Conservation (phyloP, 371 early-diverging fungal genomes). For the Racocetra persica region DNA sequence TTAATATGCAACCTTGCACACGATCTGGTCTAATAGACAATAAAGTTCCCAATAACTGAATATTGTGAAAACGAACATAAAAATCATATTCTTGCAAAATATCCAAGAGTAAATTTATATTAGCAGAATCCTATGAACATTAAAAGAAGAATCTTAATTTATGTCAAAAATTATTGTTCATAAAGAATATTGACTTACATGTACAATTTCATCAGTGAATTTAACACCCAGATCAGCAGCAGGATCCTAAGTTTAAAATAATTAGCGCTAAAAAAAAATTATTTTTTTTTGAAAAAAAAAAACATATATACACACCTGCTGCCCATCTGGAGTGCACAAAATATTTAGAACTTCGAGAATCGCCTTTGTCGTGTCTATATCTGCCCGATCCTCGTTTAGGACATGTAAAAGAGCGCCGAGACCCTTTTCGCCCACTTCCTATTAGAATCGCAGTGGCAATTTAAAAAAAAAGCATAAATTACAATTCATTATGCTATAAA, state of each 20-base stretch:
- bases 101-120: constrained; percentile 83
- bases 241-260: constrained; percentile 14
- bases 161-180: background rate
- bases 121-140: constrained; percentile 67
- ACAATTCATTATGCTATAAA: background rate
- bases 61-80: constrained; percentile 89
- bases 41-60: constrained; percentile 84
- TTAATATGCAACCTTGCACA: constrained; percentile 87
- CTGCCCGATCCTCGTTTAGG: constrained; percentile 78
- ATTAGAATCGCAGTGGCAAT: constrained; percentile 17
- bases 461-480: background rate
- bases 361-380: constrained; percentile 84
- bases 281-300: background rate
- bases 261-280: background rate
- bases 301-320: constrained; percentile 27
- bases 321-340: constrained; percentile 70
- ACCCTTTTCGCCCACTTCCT: constrained; percentile 87
- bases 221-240: constrained; percentile 51
- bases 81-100: constrained; percentile 91
- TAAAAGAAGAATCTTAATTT: constrained; percentile 38
- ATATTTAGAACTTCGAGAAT: constrained; percentile 84
- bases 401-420: constrained; percentile 77
- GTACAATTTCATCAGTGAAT: constrained; percentile 60
- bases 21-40: constrained; percentile 67
- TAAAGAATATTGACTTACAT: constrained; percentile 48